Conservation (phyloP, 345 rosid species). For the Pelargonium nanum region DNA sequence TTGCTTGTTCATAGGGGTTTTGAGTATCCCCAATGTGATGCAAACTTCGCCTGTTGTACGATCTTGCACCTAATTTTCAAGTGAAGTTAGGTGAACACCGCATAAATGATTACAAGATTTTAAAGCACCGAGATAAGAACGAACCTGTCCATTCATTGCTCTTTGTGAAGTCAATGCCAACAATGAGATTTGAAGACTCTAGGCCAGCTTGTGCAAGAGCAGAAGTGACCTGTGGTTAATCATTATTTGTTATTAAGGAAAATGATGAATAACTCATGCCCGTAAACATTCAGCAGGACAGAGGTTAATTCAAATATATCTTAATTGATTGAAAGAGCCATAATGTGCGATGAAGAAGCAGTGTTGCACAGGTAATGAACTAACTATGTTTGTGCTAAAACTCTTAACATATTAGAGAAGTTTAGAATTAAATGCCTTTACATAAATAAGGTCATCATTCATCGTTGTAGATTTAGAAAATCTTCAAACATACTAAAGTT, state of each 20-base stretch:
- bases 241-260: neutral
- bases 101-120: conserved; percentile 2
- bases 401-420: no score
- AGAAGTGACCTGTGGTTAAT: conserved; percentile 49
- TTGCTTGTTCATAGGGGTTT: conserved; percentile 79
- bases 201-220: conserved; percentile 74
- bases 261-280: neutral
- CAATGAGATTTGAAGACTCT: conserved; percentile 86
- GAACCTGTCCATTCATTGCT: conserved; percentile 95
- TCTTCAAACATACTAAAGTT: no score
- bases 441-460: no score
- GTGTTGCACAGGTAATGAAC: no score
- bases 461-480: no score
- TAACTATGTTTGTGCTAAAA: no score
- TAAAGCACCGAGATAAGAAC: conserved; percentile 3
- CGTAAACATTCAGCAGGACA: neutral
- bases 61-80: conserved; percentile 44
- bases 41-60: conserved; percentile 56
- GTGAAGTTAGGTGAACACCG: conserved; percentile 7
- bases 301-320: no score
- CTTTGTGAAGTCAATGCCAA: conserved; percentile 87
- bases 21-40: conserved; percentile 44
- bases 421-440: no score
- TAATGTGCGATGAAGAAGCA: no score
- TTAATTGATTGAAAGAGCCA: no score